Evolutionary conservation across 176 grass and related monocot genomes (phyloP).

Genomic region (Phyllostachys edulis): DNA sequence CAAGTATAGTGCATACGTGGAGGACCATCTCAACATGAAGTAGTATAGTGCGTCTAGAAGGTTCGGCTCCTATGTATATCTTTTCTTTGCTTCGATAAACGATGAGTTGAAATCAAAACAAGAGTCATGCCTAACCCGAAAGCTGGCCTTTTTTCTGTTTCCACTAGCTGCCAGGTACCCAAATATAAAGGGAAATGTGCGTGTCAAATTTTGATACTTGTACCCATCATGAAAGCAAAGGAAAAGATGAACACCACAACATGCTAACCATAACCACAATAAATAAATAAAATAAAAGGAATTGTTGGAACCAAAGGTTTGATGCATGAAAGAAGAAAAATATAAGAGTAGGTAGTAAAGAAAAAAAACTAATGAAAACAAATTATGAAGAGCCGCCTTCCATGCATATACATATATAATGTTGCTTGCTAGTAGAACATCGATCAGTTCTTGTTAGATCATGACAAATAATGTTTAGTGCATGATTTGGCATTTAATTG

Average conservation of each 20-base stretch:
- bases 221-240: slow-evolving; percentile 43
- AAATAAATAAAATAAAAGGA: not conserved
- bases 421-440: not conserved
- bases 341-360: not conserved
- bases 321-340: not conserved
- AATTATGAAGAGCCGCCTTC: not conserved
- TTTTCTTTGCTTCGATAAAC: slow-evolving; percentile 15
- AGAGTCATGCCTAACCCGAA: slow-evolving; percentile 45
- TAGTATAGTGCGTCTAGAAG: slow-evolving; percentile 34
- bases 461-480: no score
- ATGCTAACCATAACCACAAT: slow-evolving; percentile 18
- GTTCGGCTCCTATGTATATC: not conserved
- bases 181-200: slow-evolving; percentile 27
- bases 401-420: not conserved
- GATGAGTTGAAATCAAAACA: slow-evolving; percentile 40
- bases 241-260: not conserved
- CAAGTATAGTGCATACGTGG: slow-evolving; percentile 34
- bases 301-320: not conserved
- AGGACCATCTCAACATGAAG: slow-evolving; percentile 10
- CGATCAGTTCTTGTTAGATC: no score
- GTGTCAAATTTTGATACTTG: slow-evolving; percentile 59
- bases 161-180: slow-evolving; percentile 34
- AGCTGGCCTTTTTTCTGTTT: not conserved
- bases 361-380: not conserved
- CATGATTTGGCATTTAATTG: slow-evolving; percentile 41